Percentiles rank a stretch among this genome's conserved stretches.
These are phyloP conservation scores for Sporodiniella umbellata DNA, from an alignment of 371 early-diverging fungal genomes.

Conservation along the genomic window DNA sequence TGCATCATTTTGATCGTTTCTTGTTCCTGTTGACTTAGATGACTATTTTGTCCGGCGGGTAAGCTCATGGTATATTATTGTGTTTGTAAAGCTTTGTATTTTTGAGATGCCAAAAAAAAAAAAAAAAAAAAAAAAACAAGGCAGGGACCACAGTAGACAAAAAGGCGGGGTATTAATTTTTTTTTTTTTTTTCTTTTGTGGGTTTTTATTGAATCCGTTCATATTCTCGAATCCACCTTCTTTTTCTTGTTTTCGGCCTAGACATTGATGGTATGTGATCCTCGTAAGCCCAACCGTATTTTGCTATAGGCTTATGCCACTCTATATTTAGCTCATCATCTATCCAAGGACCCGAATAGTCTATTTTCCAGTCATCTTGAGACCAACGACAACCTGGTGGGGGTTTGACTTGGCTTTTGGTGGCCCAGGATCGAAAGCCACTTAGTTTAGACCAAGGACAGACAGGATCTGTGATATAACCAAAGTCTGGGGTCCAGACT, in stretches of 20 bases:
- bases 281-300: conserved; percentile 31
- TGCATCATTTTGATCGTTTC: conserved; percentile 45
- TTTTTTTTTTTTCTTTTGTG: too few species aligned
- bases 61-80: conserved; percentile 13
- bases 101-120: too few species aligned
- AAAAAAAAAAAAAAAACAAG: too few species aligned
- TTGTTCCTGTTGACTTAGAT: conserved; percentile 35
- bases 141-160: not conserved
- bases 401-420: conserved; percentile 18
- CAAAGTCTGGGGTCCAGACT: conserved; percentile 19
- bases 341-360: conserved; percentile 25
- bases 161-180: not conserved
- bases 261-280: conserved; percentile 20
- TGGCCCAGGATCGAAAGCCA: conserved; percentile 8
- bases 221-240: conserved; percentile 21
- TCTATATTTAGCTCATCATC: conserved; percentile 14
- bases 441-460: conserved; percentile 20
- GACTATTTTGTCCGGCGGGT: conserved; percentile 16
- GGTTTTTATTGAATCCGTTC: conserved; percentile 12
- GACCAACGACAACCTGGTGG: conserved; percentile 23
- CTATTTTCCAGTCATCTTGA: conserved; percentile 21
- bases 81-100: not conserved
- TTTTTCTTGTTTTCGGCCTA: conserved; percentile 13
- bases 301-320: conserved; percentile 15
- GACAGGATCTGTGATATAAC: conserved; percentile 14